Evolutionary conservation across 208 protist species (phyloP).

Genomic region (Blastocrithidia nonstop): DNA sequence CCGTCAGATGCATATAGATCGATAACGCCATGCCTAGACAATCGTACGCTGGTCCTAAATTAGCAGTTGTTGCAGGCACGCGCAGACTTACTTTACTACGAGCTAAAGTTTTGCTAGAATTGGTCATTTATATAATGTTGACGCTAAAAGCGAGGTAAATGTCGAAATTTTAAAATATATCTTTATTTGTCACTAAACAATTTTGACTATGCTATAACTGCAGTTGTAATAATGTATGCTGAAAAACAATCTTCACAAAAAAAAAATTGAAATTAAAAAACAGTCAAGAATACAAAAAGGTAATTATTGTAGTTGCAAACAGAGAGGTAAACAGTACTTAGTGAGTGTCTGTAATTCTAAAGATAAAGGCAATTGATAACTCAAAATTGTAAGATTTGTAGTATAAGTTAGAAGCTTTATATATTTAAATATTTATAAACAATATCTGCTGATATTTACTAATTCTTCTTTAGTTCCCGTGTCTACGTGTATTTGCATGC

Average conservation of each 20-base stretch:
- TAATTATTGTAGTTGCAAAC: no score
- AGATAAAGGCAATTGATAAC: no score
- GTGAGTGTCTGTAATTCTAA: no score
- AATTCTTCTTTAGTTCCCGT: no score
- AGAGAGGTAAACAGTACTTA: no score
- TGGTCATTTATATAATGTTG: neutral
- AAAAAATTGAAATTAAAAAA: neutral
- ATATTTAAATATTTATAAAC: no score
- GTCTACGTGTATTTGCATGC: no score
- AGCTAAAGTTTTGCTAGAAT: neutral
- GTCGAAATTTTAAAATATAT: conserved; percentile 3
- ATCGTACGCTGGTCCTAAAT: conserved; percentile 87
- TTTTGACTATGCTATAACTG: neutral
- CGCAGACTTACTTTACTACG: conserved; percentile 53
- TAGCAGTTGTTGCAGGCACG: conserved; percentile 87
- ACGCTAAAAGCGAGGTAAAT: neutral
- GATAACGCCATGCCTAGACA: conserved; percentile 83
- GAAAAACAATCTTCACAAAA: neutral
- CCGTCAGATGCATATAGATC: conserved; percentile 84
- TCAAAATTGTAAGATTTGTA: no score
- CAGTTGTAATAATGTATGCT: neutral
- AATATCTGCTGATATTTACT: no score
- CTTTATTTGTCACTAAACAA: conserved; percentile 1
- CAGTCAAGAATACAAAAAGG: neutral
- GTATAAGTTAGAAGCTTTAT: no score